These are phyloP conservation scores for Pyrus bretschneideri DNA, from an alignment of 306 rosid genomes.

Conservation along the genomic window DNA sequence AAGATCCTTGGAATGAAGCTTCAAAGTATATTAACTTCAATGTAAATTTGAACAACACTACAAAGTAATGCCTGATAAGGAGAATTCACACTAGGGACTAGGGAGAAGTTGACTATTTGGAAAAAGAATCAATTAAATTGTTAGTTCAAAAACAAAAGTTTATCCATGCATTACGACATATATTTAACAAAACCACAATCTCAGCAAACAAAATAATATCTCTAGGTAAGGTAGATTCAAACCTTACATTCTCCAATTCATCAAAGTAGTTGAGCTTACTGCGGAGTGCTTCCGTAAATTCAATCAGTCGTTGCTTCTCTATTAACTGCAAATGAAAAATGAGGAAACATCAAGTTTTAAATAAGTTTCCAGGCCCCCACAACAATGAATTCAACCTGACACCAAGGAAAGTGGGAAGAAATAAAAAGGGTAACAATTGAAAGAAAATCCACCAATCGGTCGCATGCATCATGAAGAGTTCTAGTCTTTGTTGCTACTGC, in stretches of 20 bases:
- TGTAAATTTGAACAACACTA: background rate
- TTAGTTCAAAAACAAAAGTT: background rate
- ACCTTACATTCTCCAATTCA: constrained; percentile 99
- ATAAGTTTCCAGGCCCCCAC: background rate
- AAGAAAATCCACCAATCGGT: constrained; percentile 60
- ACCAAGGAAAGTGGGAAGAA: constrained; percentile 1
- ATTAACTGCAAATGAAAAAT: constrained; percentile 47
- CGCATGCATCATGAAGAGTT: constrained; percentile 98
- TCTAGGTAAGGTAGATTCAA: constrained; percentile 72
- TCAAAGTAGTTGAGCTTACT: constrained; percentile 93
- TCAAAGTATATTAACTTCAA: background rate
- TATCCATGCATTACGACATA: background rate
- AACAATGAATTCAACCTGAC: background rate
- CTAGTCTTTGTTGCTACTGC: constrained; percentile 96
- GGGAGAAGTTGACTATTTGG: background rate
- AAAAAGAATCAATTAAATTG: background rate
- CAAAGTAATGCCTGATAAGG: background rate
- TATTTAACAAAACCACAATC: background rate
- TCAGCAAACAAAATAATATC: constrained; percentile 20
- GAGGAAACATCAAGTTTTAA: background rate
- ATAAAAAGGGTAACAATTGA: background rate
- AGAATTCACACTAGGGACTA: background rate
- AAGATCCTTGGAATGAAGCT: background rate
- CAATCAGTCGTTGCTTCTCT: constrained; percentile 88
- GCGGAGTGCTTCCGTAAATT: constrained; percentile 89